Percentiles rank a stretch among this genome's conserved stretches.
Conservation (phyloP, 2,329 filamentous ascomycete species). For the Curvularia spicifera region DNA sequence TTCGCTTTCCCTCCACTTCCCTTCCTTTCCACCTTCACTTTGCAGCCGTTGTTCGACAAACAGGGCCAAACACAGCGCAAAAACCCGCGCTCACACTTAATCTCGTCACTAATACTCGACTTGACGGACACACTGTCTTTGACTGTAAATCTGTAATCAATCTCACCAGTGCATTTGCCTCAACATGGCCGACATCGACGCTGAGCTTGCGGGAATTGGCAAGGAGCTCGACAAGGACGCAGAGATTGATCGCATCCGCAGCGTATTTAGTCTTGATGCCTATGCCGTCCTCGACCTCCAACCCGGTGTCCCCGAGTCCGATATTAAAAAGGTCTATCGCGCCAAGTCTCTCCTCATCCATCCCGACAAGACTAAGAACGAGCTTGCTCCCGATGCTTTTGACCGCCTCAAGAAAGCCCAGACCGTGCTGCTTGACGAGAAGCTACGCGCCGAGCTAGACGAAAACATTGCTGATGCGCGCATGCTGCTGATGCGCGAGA, state of each 20-base stretch:
- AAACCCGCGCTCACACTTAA: not conserved
- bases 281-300: slow-evolving; percentile 96
- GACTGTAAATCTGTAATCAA: not conserved
- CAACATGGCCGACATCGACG: slow-evolving; percentile 62
- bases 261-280: slow-evolving; percentile 81
- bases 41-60: not conserved
- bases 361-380: slow-evolving; percentile 95
- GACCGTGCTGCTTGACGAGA: slow-evolving; percentile 89
- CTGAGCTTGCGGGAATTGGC: slow-evolving; percentile 80
- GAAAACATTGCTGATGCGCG: slow-evolving; percentile 96
- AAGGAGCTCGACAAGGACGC: slow-evolving; percentile 97
- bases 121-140: not conserved
- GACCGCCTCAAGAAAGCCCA: slow-evolving; percentile 96
- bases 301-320: slow-evolving; percentile 91
- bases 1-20: slow-evolving; percentile 4
- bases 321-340: slow-evolving; percentile 94
- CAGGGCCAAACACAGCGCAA: not conserved
- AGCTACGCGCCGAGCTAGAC: slow-evolving; percentile 83
- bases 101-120: not conserved
- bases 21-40: not conserved
- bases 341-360: slow-evolving; percentile 99
- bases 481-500: slow-evolving; percentile 90
- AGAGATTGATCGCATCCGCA: slow-evolving; percentile 92
- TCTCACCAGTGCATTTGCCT: not conserved
- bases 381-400: slow-evolving; percentile 90